These are phyloP conservation scores for Komagataella mondaviorum DNA, from an alignment of 805 yeast genomes.

Conservation along the genomic window DNA sequence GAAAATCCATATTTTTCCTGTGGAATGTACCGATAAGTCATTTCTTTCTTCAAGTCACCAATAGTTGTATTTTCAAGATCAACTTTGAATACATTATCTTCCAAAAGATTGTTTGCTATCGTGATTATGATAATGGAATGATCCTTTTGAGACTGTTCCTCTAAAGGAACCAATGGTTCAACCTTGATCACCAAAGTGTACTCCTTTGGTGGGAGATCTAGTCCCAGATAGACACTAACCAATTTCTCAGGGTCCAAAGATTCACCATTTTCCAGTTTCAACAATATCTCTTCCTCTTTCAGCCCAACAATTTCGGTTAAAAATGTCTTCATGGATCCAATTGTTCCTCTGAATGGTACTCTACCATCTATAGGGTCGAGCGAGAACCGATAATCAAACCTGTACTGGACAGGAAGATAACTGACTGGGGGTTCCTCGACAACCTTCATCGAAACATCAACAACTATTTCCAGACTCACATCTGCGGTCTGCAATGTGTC, in stretches of 20 bases:
- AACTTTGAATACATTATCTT: background rate
- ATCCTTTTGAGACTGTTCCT: background rate
- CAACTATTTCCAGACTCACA: background rate
- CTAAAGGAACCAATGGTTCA: background rate
- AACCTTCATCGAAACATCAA: background rate
- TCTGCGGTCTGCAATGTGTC: background rate
- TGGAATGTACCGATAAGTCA: background rate
- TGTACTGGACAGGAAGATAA: background rate
- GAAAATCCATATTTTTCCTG: background rate
- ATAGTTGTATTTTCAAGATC: background rate
- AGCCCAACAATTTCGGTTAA: background rate
- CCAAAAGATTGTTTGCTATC: background rate
- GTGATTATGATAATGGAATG: background rate
- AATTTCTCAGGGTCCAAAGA: background rate
- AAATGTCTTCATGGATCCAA: background rate
- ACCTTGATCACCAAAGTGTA: background rate
- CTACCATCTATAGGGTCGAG: background rate
- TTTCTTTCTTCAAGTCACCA: background rate
- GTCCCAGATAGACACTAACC: background rate
- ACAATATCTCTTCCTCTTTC: background rate
- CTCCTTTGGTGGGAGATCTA: background rate
- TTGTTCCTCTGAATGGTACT: background rate
- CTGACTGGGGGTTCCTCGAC: background rate
- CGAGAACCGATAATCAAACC: background rate
- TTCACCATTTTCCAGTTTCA: background rate